Base-by-base conservation (phyloP, 1,284 basidiomycete genomes). In the Leccinum subrobustum region DNA sequence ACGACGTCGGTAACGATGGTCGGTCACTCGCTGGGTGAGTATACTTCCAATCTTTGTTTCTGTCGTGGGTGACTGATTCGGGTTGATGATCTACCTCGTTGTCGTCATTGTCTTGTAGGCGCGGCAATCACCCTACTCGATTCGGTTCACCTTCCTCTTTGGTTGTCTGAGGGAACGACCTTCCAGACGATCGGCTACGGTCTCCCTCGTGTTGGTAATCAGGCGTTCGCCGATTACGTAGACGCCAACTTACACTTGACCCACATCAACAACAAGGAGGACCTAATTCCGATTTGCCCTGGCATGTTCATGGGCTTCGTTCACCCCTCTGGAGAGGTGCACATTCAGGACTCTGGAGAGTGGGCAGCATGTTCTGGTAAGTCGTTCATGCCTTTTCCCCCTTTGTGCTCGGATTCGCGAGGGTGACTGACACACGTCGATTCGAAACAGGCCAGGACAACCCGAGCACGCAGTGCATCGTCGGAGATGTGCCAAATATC, bases 151-250 rank as follows among this genome's bases (percentile, higher is more conserved):
- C 74, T 81, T 20, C 71, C 70, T 14, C 65, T 78, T 9, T 71
- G 75, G 56, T 67, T 81, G 2, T 75, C 80, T 6, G 39, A 66
- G 0, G 68, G 67, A 52, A 76, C 70, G 3, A 64, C 67, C 4
- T 72, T 81, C 66, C 62, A 65, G 54, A 73, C 73, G 6, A 68
- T 85, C 29, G 71, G 73, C 1, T 87, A 83, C 62, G 84, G 84
- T 31, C 77, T 87, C 72, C 88, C 88, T 23, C 79, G 88, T 54
- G 86, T 88, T 44, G 88, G 87, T 2, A 89, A 89, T 69, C 80
- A 83, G 64, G 83, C 76, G 0, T 87, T 86, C 60, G 86, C 85
- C 1, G 61, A 85, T 64, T 87, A 82, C 62, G 79, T 89, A 27
- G 86, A 88, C 65, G 71, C 72, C 6, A 70, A 81, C 52, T 54